Evolutionary conservation across 176 grass and related monocot genomes (phyloP).

Genomic region (Oryza coarctata): DNA sequence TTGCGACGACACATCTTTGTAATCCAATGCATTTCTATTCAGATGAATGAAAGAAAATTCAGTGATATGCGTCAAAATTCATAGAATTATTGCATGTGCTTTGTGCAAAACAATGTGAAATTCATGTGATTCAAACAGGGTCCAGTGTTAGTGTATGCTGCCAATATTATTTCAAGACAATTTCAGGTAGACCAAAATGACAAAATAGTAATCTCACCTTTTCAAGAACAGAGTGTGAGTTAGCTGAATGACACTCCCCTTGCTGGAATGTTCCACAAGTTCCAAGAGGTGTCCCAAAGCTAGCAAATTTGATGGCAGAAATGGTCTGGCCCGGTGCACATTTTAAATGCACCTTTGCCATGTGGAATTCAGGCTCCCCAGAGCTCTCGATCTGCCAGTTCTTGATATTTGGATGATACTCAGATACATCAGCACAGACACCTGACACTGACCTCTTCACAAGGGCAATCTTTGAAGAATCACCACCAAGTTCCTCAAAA

Average conservation of each 20-base stretch:
- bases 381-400: conserved; percentile 82
- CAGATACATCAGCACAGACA: conserved; percentile 95
- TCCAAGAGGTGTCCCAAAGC: conserved; percentile 89
- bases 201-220: conserved; percentile 49
- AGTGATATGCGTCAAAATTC: background rate
- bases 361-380: conserved; percentile 52
- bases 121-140: background rate
- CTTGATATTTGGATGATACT: conserved; percentile 80
- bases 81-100: background rate
- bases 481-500: conserved; percentile 94
- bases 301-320: conserved; percentile 92
- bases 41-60: background rate
- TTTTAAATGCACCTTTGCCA: conserved; percentile 70
- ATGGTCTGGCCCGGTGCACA: conserved; percentile 82
- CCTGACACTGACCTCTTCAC: conserved; percentile 79
- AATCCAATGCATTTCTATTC: conserved; percentile 87
- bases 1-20: conserved; percentile 59
- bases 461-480: conserved; percentile 74
- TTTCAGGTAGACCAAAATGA: background rate
- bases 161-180: background rate
- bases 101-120: background rate
- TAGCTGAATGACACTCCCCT: conserved; percentile 74
- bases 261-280: conserved; percentile 89
- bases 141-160: background rate
- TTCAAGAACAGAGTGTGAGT: conserved; percentile 68